Evolutionary conservation across 75 land plant genomes (phyloP).

Genomic region (Pseudotsuga menziesii): DNA sequence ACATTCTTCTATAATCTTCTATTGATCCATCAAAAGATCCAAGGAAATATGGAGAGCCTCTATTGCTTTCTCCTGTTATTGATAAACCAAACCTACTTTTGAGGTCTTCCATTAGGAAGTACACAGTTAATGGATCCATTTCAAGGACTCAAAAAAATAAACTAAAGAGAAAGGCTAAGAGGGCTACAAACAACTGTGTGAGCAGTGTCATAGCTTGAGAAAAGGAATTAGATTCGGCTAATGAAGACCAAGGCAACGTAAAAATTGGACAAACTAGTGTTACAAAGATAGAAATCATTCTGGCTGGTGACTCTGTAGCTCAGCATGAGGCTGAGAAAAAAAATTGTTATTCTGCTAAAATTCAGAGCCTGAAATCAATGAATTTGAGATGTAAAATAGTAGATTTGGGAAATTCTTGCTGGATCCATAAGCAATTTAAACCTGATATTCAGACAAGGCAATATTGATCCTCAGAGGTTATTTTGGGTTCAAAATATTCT

Average conservation of each 20-base stretch:
- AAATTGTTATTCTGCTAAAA: slow-evolving; percentile 13
- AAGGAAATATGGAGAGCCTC: slow-evolving; percentile 27
- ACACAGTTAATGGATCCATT: slow-evolving; percentile 19
- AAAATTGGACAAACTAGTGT: no score
- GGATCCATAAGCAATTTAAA: slow-evolving; percentile 67
- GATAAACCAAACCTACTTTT: slow-evolving; percentile 23
- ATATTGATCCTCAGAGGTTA: slow-evolving; percentile 85
- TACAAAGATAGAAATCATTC: no score
- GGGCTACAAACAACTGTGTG: no score
- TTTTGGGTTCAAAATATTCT: no score
- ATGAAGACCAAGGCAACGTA: background rate
- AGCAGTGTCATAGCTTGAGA: background rate
- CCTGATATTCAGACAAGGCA: slow-evolving; percentile 84
- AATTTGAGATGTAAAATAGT: slow-evolving; percentile 90
- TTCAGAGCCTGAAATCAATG: slow-evolving; percentile 47
- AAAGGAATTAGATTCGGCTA: background rate
- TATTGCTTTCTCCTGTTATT: slow-evolving; percentile 49
- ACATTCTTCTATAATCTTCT: slow-evolving; percentile 57
- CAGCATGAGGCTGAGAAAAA: no score
- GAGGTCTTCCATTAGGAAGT: background rate
- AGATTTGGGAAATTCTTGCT: slow-evolving; percentile 91
- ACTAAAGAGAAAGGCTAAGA: slow-evolving; percentile 14
- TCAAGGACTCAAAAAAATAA: slow-evolving; percentile 55
- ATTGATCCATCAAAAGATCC: slow-evolving; percentile 77
- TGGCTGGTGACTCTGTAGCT: slow-evolving; percentile 9